Base-by-base conservation (phyloP, 257 asterid genomes). In the Jasminum sambac region DNA sequence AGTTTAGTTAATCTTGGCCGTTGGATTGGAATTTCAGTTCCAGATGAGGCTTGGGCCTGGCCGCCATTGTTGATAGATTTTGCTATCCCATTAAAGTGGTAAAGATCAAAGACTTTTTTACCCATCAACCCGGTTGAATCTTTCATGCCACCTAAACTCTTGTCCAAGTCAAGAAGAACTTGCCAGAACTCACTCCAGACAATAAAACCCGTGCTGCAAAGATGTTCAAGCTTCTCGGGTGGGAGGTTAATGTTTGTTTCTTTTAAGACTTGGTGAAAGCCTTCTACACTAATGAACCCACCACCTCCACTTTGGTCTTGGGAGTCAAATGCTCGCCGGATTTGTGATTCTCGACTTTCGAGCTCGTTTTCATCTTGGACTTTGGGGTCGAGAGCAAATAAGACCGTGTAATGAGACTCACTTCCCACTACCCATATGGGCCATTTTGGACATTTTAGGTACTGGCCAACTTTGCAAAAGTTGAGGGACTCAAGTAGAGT, bases 351-450 rank as follows among this genome's bases (percentile, higher is more conserved):
- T 72, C 98, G 76, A 62, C 75, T 79, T 73, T 91, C 99, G 25
- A 82, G 80, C 74, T 91, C 96, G 48, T 95, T 95, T 80, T 95
- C 98, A 66, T 88, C 96, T 77, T 89, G 98, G 66, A 91, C 99
- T 77, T 85, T 84, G 65, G 92, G 67, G 73, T 88, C 91, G 2
- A 91, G 94, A 55, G 99, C 95, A 73, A 95, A 95, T 19, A 95
- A 76, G 63, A 95, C 98, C 1, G 99, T 91, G 60, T 95, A 91
- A 65, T 95, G 99, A 50, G 98, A 91, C 80, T 95, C 99, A 52
- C 98, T 95, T 55, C 99, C 99, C 0, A 95, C 95, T 13, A 95
- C 99, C 99, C 99, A 95, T 79, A 95, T 95, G 21, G 99, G 99
- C 99, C 99, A 95, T 68, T 65, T 82, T 2, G 98, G 99, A 50